Conservation (phyloP, 352 stramenopile genomes). For the Phytophthora vignae region DNA sequence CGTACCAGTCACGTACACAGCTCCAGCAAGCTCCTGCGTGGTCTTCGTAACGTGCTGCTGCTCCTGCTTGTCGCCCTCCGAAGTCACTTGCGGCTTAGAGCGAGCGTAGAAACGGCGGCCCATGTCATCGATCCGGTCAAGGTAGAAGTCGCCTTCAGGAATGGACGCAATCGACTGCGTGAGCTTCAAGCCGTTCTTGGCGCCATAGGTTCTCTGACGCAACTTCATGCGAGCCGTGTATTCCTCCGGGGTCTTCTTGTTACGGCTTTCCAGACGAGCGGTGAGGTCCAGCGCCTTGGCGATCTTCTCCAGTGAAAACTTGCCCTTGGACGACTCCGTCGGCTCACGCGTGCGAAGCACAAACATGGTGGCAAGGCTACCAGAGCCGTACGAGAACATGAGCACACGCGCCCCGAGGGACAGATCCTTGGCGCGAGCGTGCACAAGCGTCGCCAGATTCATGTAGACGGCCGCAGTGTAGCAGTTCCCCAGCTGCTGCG, state of each 20-base stretch:
- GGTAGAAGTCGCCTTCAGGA: constrained; percentile 90
- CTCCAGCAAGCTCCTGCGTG: constrained; percentile 59
- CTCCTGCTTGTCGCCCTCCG: constrained; percentile 18
- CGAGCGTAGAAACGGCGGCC: constrained; percentile 89
- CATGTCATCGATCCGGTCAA: constrained; percentile 92
- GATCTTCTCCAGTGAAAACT: constrained; percentile 93
- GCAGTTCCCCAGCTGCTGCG: constrained; percentile 95
- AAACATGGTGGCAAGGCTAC: constrained; percentile 97
- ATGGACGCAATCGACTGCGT: constrained; percentile 72
- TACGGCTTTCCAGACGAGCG: constrained; percentile 81
- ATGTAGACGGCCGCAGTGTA: constrained; percentile 98
- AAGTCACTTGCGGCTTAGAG: constrained; percentile 11
- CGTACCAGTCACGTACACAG: constrained; percentile 92
- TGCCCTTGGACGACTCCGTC: constrained; percentile 29
- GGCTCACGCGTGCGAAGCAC: constrained; percentile 25
- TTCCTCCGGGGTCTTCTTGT: constrained; percentile 89
- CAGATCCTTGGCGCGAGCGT: constrained; percentile 54
- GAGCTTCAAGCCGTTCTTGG: constrained; percentile 61
- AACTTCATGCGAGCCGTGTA: constrained; percentile 93
- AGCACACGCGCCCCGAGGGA: constrained; percentile 78
- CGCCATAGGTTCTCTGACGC: constrained; percentile 83
- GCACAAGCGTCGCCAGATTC: constrained; percentile 94
- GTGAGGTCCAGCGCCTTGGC: constrained; percentile 82
- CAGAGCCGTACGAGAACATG: constrained; percentile 98
- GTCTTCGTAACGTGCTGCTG: constrained; percentile 41